Evolutionary conservation across 2,329 filamentous ascomycete species (phyloP), one percentile per base, ranked within the genome.

Genomic region (Leptographium radiaticola): DNA sequence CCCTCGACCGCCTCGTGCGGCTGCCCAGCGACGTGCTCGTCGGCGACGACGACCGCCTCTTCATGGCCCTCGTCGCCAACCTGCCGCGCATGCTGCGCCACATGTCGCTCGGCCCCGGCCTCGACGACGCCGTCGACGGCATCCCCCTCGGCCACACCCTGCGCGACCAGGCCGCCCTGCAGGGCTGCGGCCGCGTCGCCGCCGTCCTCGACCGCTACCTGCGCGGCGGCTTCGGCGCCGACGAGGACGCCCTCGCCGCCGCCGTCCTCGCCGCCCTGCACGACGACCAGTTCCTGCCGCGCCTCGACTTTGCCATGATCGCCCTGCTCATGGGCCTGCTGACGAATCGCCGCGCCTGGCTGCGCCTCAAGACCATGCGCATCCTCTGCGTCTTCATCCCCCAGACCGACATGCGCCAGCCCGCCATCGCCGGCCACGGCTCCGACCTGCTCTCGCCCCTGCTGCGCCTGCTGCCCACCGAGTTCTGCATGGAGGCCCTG

Each of bases 371-470:
- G 71, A 89, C 87, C 0, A 95, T 98, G 87, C 84, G 88, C 56
- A 83, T 97, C 13, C 78, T 98, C 0, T 87, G 87, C 62, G 78
- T 87, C 20, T 73, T 95, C 56, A 86, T 98, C 48, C 88, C 89
- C 0, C 85, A 91, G 52, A 86, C 96, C 36, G 90, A 98, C 64
- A 95, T 97, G 86, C 84, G 85, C 53, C 90, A 90, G 62, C 82
- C 86, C 0, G 90, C 95, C 59, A 87, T 98, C 58, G 86, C 89
- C 6, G 84, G 83, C 9, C 89, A 97, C 66, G 91, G 93, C 0
- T 90, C 91, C 1, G 94, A 98, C 68, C 77, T 98, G 49, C 95
- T 98, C 54, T 96, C 93, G 1, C 94, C 93, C 0, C 75, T 98
- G 0, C 72, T 98, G 53, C 82, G 93, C 53, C 75, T 98, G 20